Percentiles rank a stretch among this genome's conserved stretches.
phyloP scores from a whole-genome alignment of 2,329 filamentous ascomycete genomes.

The Tympanopsis confertula region DNA sequence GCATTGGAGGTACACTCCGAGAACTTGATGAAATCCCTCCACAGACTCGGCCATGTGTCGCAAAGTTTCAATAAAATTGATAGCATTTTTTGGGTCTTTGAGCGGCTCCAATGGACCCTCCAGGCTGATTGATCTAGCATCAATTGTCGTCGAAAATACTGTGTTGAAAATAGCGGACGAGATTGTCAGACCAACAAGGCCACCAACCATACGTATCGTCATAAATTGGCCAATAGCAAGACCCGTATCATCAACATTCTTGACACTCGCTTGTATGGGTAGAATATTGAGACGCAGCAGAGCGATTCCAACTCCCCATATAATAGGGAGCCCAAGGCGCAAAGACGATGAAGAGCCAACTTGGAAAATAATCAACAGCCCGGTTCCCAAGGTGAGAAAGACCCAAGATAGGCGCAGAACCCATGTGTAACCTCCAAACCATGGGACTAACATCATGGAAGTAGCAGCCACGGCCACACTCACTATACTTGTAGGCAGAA shows the following conservation, averaged over 20 bases:
- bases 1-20: conserved; percentile 1
- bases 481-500: conserved; percentile 10
- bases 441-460: conserved; percentile 7
- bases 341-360: conserved; percentile 7
- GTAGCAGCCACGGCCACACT: conserved; percentile 7
- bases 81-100: conserved; percentile 7
- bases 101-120: conserved; percentile 5
- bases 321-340: conserved; percentile 10
- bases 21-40: conserved; percentile 1
- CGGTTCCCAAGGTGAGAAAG: conserved; percentile 8
- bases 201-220: conserved; percentile 4
- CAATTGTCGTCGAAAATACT: conserved; percentile 11
- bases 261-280: conserved; percentile 3
- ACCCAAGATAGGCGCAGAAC: conserved; percentile 12
- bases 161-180: conserved; percentile 14
- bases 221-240: conserved; percentile 3
- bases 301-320: conserved; percentile 14
- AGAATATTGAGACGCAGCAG: conserved; percentile 4
- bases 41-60: conserved; percentile 1
- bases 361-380: conserved; percentile 8
- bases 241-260: conserved; percentile 3
- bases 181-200: conserved; percentile 4
- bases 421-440: conserved; percentile 8
- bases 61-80: conserved; percentile 8
- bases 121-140: conserved; percentile 2